Percentiles rank a stretch among this genome's conserved stretches.
Evolutionary conservation across 208 protist species (phyloP).

Genomic region (Strigomonas oncopelti): DNA sequence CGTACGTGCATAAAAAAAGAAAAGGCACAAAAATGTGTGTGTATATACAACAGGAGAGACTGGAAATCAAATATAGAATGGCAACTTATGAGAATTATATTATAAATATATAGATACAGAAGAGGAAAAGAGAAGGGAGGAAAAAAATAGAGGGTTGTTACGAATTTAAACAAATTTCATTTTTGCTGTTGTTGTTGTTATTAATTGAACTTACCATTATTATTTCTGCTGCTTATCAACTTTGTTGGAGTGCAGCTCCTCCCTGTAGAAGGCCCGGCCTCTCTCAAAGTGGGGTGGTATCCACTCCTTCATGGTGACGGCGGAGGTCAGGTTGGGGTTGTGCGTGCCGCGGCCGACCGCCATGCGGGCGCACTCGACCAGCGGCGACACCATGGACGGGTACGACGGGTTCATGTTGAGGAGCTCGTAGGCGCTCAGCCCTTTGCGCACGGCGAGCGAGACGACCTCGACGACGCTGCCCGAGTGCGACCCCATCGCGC

Average conservation of each 20-base stretch:
- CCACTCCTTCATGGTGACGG: constrained; percentile 34
- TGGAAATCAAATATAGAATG: too few relatives aligned
- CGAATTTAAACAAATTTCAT: too few relatives aligned
- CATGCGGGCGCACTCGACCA: constrained; percentile 63
- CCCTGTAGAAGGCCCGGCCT: constrained; percentile 10
- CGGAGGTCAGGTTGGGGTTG: constrained; percentile 37
- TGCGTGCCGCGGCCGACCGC: constrained; percentile 39
- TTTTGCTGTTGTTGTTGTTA: constrained; percentile 17
- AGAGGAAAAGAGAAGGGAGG: constrained; percentile 3
- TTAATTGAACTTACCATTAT: constrained; percentile 6
- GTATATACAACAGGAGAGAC: too few relatives aligned
- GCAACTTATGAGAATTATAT: too few relatives aligned
- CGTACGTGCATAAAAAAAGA: not conserved
- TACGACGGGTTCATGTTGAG: constrained; percentile 52
- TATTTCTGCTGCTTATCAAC: not conserved
- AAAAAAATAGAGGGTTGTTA: constrained; percentile 6
- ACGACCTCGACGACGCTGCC: constrained; percentile 64
- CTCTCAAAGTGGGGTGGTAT: constrained; percentile 11
- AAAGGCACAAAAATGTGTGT: too few relatives aligned
- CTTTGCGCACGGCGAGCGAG: constrained; percentile 49
- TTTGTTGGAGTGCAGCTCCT: not conserved
- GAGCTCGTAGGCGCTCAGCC: constrained; percentile 57
- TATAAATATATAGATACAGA: constrained; percentile 17
- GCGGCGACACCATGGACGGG: constrained; percentile 45
- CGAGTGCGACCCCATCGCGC: constrained; percentile 52